Evolutionary conservation across 2,329 filamentous ascomycete genomes (phyloP), one percentile per base, ranked within the genome.

Genomic region (Tolypocladium ovalisporum): DNA sequence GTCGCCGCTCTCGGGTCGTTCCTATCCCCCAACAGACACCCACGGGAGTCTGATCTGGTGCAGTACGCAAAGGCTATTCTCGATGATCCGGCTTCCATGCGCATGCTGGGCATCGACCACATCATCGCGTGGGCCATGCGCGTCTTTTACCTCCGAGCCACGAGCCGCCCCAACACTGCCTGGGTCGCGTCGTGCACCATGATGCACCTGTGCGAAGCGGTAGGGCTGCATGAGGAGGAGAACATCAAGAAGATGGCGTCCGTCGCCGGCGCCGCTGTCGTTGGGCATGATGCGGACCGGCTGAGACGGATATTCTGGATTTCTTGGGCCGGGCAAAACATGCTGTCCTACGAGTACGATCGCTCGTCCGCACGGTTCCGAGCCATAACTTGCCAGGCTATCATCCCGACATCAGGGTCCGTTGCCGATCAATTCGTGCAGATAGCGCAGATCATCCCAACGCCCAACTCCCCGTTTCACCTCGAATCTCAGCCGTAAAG

Each of bases 1-100:
- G 60, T 65, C 13, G 63, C 59, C 12, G 62, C 63, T 39, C 59
- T 65, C n/a, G 63, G 63, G 12, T 65, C 63, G 19, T 65, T 64
- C 57, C 57, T 64, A 13, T 64, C 61, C 13, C 17, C 55, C 15
- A 57, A 58, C 35, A 56, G 61, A 53, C 59, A 64, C 56, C 52
- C 60, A 27, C 61, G 59, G 4, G 63, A 65, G 57, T 39, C 60
- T 29, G 59, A 64, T 5, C 56, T 65, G 40, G 58, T 64, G 37
- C 60, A 61, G 52, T 62, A 62, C 54, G 61, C 62, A 54, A 65
- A 65, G 36, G 52, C 57, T 19, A 59, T 63, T 35, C 62, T 65
- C 37, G 63, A 65, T 32, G 63, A 65, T 44, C 62, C 63, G 27
- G 60, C 57, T 22, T 60, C 60, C n/a, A 63, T 63, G 58, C 61